Base-by-base conservation (phyloP, 2,329 filamentous ascomycete genomes). In the Trichophyton verrucosum region DNA sequence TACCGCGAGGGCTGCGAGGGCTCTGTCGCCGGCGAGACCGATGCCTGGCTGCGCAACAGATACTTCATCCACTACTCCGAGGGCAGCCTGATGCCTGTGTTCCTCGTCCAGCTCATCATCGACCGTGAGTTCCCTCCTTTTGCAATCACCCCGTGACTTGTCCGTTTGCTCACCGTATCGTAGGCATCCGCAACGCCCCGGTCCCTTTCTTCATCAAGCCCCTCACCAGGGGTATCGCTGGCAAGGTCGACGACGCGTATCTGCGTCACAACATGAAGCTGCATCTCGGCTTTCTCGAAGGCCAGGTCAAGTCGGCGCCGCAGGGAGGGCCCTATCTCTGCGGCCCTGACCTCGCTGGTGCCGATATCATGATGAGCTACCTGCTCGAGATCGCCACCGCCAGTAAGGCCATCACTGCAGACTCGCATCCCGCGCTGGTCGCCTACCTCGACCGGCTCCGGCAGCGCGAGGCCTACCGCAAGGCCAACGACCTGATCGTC, bases 51-150 rank as follows among this genome's bases (percentile, higher is more conserved):
- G 68, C 76, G 82, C 47, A 83, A 84, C 68, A 76, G 80, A 69
- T 88, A 89, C 70, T 84, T 83, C 66, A 82, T 96, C 79, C 87
- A 96, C 71, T 96, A 91, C 73, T 80, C 83, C 3, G 92, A 96
- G 75, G 92, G 91, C 9, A 89, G 83, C 63, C 75, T 96, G 63
- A 94, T 95, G 86, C 81, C 84, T 0, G 77, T 84, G 56, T 72
- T 94, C 64, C 74, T 91, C 0, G 73, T 89, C 63, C 75, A 79
- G 13, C 70, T 94, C 15, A 74, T 95, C 27, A 76, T 87, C 20
- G 70, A 80, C 53, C 75, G 81, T 80, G 77, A 67, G 79, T 73
- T 11, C 9, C 13, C 27, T 30, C 27, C 27, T 5, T 7, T 30
- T 30, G 27, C 27, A 30, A 30, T 30, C 27, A 30, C 6, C 24